Evolutionary conservation across 768 basidiomycete species (phyloP), one percentile per base, ranked within the genome.

Genomic region (Collybia sordida): DNA sequence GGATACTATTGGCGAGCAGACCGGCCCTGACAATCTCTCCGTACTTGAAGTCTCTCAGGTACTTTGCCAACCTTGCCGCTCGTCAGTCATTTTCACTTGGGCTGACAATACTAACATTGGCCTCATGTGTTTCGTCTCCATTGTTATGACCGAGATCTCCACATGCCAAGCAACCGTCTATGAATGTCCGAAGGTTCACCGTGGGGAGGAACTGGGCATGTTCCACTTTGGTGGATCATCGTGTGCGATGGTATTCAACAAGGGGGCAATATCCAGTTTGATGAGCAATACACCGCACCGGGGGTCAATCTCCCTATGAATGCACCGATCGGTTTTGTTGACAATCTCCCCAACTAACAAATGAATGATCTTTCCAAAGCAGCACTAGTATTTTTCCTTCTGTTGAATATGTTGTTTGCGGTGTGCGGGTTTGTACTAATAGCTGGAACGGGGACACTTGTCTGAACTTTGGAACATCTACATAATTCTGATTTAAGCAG

Each of bases 81-180:
- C 74, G 83, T 31, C 72, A 0, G 55, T 85, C 45, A 68, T 85
- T 49, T 80, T 77, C 60, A 85, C 86, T 63, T 66, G 80, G 53
- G 69, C 80, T 0, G 74, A 80, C 44, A 73, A 78, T 34, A 31
- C 48, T 0, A 59, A 63, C 17, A 80, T 86, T 35, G 83, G 83
- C 1, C 53, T 85, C 36, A 71, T 84, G 72, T 77, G 73, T 42
- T 79, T 85, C 62, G 65, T 85, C 4, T 79, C 64, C 0, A 72
- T 86, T 8, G 84, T 85, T 0, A 82, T 87, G 72, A 69, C 70
- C 0, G 84, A 86, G 61, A 73, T 86, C 1, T 85, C 81, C 25
- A 84, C 37, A 5, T 38, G 37, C 14, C 6, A 38, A 15, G 37
- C 21, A 5, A 38, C 37, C 6, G 14, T 38, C 6, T 4, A 38